Evolutionary conservation across 495 filamentous ascomycete genomes (phyloP), one percentile per base, ranked within the genome.

Genomic region (Trichoderma reesei): DNA sequence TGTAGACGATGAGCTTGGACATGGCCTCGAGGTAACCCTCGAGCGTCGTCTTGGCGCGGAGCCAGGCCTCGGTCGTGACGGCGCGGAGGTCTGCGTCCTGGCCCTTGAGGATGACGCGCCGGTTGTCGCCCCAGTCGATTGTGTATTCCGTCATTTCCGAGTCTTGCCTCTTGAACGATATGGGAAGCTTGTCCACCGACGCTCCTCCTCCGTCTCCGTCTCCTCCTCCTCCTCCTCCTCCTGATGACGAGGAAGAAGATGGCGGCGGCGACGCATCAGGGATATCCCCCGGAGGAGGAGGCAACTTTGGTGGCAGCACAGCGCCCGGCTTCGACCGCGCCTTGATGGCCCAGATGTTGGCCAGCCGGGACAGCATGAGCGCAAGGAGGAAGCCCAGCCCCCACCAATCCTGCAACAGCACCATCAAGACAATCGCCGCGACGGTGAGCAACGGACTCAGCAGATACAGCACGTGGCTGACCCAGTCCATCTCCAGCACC

Each of bases 291-390:
- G 9, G 31, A 44, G 16, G 16, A 18, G 44, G n/a, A 48, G 44
- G 5, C 2, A 48, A 18, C 20, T 62, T 48, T 31, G 42, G 65
- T 13, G 65, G 44, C 5, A 63, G 67, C 5, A 26, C n/a, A 46
- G 65, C 56, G 6, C 69, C 66, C n/a, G 68, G 67, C 31, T 70
- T 67, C 9, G 71, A 64, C 33, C 82, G 79, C 36, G 77, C 74
- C 64, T 81, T 81, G 63, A 86, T 79, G 48, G 85, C 73, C 67
- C 75, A 73, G 61, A 82, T 77, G 66, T 86, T 86, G 44, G 80
- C 67, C 5, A 84, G 42, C n/a, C 85, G 82, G 41, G 79, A 76
- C 59, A 80, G 46, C 67, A 84, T 82, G 26, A 84, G 74, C 1
- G 73, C 74, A 6, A 74, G 37, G 8, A 86, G 64, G 3, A 73